Percentiles rank a stretch among this genome's conserved stretches.
Evolutionary conservation across 169 alveolate species (phyloP).

Genomic region (Toxoplasma gondii): DNA sequence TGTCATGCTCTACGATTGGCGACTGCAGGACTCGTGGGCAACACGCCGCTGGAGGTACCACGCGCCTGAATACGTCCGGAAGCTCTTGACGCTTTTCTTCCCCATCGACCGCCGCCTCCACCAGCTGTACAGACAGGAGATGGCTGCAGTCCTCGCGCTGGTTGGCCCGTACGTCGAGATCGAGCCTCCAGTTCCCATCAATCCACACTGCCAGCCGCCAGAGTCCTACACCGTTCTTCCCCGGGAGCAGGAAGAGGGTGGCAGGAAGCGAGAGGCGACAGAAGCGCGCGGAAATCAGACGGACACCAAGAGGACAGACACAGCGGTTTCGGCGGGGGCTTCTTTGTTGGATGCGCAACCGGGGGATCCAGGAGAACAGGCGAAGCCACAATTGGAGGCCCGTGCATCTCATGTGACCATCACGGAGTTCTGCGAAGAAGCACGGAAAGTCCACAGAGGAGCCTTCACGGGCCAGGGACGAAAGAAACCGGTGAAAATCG

Average conservation of each 20-base stretch:
- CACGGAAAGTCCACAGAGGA: conserved; percentile 48
- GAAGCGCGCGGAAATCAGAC: neutral
- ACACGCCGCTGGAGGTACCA: conserved; percentile 60
- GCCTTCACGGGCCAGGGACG: conserved; percentile 53
- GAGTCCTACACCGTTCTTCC: conserved; percentile 49
- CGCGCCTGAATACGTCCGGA: conserved; percentile 46
- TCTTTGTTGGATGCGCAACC: neutral
- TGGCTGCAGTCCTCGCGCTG: conserved; percentile 41
- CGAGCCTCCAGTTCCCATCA: conserved; percentile 46
- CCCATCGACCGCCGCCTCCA: conserved; percentile 53
- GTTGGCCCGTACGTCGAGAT: conserved; percentile 60
- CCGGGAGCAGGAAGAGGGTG: conserved; percentile 27
- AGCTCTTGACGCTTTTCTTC: conserved; percentile 35
- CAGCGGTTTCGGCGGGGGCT: neutral
- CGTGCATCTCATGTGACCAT: neutral
- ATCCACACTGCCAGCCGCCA: conserved; percentile 49
- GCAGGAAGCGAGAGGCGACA: conserved; percentile 6
- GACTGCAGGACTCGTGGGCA: conserved; percentile 60
- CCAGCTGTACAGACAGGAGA: conserved; percentile 42
- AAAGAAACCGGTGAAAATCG: conserved; percentile 44
- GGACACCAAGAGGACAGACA: neutral
- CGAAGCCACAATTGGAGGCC: no score
- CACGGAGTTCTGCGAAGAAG: conserved; percentile 44
- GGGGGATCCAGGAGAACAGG: no score
- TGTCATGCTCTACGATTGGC: conserved; percentile 25